A percentile compares a stretch with the other conserved stretches of the same genome.
Conservation (phyloP, 768 basidiomycete species). For the Boletus eberwhitei region DNA sequence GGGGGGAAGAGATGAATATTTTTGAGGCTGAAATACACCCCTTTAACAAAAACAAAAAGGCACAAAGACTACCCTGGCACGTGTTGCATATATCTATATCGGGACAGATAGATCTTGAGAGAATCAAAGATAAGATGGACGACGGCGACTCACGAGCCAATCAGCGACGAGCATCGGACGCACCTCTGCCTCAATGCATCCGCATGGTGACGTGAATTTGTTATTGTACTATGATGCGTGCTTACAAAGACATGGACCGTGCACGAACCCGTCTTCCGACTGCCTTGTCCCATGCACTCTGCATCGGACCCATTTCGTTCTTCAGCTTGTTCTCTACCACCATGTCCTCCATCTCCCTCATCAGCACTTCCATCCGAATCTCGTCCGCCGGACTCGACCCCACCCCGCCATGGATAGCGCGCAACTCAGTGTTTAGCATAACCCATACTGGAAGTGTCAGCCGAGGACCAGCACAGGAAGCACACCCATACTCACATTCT, state of each 20-base stretch:
- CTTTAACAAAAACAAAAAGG: not conserved
- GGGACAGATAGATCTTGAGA: constrained; percentile 6
- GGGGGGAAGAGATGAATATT: not conserved
- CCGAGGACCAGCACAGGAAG: not conserved
- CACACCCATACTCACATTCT: constrained; percentile 43
- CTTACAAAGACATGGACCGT: constrained; percentile 29
- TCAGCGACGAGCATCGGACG: not conserved
- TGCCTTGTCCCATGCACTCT: constrained; percentile 49
- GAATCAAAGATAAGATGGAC: constrained; percentile 15
- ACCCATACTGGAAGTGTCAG: constrained; percentile 40
- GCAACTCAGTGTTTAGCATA: constrained; percentile 52
- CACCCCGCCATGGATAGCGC: constrained; percentile 39
- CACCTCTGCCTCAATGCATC: constrained; percentile 8
- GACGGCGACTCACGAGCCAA: constrained; percentile 6
- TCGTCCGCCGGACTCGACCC: constrained; percentile 11
- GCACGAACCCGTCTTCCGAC: constrained; percentile 25
- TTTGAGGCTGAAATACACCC: not conserved
- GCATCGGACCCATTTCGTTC: constrained; percentile 53
- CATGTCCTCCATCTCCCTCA: constrained; percentile 61
- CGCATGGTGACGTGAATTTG: constrained; percentile 9
- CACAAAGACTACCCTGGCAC: constrained; percentile 1
- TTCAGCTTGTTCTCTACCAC: constrained; percentile 62
- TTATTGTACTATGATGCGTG: not conserved
- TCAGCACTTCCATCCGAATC: constrained; percentile 40
- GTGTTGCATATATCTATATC: constrained; percentile 16